Evolutionary conservation across 176 grass and related monocot genomes (phyloP).

Genomic region (Cenchrus purpureus): DNA sequence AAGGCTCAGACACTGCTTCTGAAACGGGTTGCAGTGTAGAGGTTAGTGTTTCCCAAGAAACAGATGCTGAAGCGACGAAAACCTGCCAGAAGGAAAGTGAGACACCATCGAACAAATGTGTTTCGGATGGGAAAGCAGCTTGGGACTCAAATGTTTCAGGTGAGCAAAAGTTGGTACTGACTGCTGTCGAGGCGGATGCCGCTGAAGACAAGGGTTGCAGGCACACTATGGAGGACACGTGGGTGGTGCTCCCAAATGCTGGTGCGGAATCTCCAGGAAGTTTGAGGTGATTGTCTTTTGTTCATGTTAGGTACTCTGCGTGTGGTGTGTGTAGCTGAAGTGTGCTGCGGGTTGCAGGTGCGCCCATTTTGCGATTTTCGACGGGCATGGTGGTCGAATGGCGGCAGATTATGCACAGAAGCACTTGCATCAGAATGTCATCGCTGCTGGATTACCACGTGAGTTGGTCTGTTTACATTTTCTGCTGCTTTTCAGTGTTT

Average conservation of each 20-base stretch:
- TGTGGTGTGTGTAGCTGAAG: background rate
- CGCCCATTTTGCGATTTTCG: constrained; percentile 85
- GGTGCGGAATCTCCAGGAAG: constrained; percentile 49
- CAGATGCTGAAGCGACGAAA: constrained; percentile 26
- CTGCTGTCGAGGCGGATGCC: constrained; percentile 68
- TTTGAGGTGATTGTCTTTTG: constrained; percentile 61
- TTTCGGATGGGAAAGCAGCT: constrained; percentile 21
- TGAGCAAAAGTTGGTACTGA: constrained; percentile 36
- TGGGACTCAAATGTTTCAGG: constrained; percentile 31
- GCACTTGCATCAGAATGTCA: constrained; percentile 80
- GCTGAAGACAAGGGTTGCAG: constrained; percentile 91
- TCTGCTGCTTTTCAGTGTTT: constrained; percentile 35
- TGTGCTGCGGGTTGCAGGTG: constrained; percentile 53
- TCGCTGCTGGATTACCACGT: constrained; percentile 96
- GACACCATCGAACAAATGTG: background rate
- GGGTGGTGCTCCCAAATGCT: constrained; percentile 69
- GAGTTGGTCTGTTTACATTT: constrained; percentile 94
- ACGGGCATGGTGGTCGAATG: constrained; percentile 82
- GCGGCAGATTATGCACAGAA: constrained; percentile 82
- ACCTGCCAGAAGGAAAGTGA: constrained; percentile 22
- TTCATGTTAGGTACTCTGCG: background rate
- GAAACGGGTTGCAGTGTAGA: constrained; percentile 6
- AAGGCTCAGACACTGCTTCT: constrained; percentile 31
- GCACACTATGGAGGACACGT: constrained; percentile 87
- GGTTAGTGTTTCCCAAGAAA: constrained; percentile 13